phyloP scores from a whole-genome alignment of 176 grass and related monocot species.

The Chrysopogon serrulatus region DNA sequence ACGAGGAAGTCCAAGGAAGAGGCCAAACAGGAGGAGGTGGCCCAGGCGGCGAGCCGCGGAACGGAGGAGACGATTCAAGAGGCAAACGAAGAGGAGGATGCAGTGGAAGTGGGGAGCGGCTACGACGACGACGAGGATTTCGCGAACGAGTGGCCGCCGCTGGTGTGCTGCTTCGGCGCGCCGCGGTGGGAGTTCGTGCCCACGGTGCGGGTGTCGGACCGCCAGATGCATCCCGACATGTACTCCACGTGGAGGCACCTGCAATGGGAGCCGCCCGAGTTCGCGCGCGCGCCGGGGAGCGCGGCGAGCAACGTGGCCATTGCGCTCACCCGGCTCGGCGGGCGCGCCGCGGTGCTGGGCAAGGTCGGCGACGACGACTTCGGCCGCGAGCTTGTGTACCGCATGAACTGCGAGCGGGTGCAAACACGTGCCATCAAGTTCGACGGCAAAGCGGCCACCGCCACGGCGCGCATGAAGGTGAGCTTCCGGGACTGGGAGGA shows the following conservation, averaged over 20 bases:
- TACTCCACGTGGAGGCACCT: conserved; percentile 74
- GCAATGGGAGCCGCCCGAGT: conserved; percentile 89
- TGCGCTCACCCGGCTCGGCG: conserved; percentile 62
- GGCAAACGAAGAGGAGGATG: neutral
- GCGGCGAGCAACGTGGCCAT: conserved; percentile 74
- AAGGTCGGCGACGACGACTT: conserved; percentile 89
- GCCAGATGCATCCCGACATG: conserved; percentile 75
- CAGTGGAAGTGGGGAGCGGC: neutral
- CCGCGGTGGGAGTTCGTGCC: conserved; percentile 83
- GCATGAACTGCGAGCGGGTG: conserved; percentile 72
- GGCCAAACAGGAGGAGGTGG: conserved; percentile 18
- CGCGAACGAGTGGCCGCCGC: conserved; percentile 41
- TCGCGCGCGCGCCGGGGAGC: conserved; percentile 72
- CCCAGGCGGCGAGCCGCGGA: neutral
- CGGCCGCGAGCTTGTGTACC: conserved; percentile 67
- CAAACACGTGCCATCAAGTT: conserved; percentile 71
- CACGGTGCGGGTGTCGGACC: conserved; percentile 73
- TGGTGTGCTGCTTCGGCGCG: conserved; percentile 81
- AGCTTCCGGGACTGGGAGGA: conserved; percentile 40
- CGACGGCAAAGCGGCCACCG: conserved; percentile 43
- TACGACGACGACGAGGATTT: conserved; percentile 28
- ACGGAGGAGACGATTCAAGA: neutral
- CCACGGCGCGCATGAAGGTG: conserved; percentile 68
- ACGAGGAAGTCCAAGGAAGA: conserved; percentile 36
- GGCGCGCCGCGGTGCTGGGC: conserved; percentile 66